Conservation (phyloP, 805 yeast species). For the Starmera dryadoides region DNA sequence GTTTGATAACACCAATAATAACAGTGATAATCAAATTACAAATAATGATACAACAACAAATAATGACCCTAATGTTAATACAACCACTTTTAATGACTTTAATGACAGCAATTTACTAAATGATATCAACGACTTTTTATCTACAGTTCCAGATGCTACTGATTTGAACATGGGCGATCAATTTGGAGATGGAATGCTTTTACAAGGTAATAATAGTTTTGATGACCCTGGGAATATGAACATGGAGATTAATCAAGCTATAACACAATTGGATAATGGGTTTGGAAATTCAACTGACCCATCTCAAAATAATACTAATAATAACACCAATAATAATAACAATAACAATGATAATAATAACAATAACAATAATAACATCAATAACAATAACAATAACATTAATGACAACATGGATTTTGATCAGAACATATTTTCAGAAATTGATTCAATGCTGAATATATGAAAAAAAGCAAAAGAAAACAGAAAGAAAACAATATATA, state of each 20-base stretch:
- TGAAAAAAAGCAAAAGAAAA: constrained; percentile 2
- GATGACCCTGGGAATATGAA: constrained; percentile 2
- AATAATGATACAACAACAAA: constrained; percentile 2
- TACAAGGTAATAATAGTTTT: constrained; percentile 4
- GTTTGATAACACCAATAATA: constrained; percentile 1
- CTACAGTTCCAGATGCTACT: constrained; percentile 23
- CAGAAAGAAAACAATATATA: not conserved
- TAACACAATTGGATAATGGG: not conserved
- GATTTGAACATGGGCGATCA: constrained; percentile 20
- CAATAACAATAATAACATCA: constrained; percentile 1
- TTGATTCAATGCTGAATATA: constrained; percentile 18
- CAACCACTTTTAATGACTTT: constrained; percentile 2
- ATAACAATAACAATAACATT: constrained; percentile 3
- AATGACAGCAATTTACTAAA: constrained; percentile 14
- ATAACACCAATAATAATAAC: constrained; percentile 2
- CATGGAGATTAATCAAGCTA: not conserved
- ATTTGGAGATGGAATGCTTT: constrained; percentile 16
- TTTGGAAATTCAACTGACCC: not conserved
- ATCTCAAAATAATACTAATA: not conserved
- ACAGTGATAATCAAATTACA: constrained; percentile 2
- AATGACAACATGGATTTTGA: constrained; percentile 9
- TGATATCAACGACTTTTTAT: constrained; percentile 20
- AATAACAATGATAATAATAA: not conserved
- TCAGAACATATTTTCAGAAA: constrained; percentile 16
- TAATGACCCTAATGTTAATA: constrained; percentile 1